phyloP scores from a whole-genome alignment of 1,284 basidiomycete species.

The Gastroboletus turbinatus region DNA sequence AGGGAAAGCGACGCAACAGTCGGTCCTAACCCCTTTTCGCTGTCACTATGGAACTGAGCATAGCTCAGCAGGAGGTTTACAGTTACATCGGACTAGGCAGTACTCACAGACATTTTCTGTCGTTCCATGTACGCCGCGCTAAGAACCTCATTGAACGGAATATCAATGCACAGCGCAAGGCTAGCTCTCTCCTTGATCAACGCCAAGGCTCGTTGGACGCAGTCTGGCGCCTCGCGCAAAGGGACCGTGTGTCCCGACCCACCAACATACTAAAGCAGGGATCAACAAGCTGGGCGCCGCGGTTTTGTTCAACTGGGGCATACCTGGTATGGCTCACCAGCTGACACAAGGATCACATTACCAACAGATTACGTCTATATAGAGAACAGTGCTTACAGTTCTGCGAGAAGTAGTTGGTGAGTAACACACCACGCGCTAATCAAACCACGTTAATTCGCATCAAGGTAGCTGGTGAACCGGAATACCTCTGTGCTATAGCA shows the following conservation, averaged over 20 bases:
- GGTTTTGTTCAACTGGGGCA: neutral
- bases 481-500: slow-evolving; percentile 61
- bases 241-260: slow-evolving; percentile 69
- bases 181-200: slow-evolving; percentile 55
- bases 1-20: slow-evolving; percentile 70
- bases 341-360: slow-evolving; percentile 37
- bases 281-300: slow-evolving; percentile 4
- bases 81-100: neutral
- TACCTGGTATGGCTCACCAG: slow-evolving; percentile 73
- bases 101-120: slow-evolving; percentile 77
- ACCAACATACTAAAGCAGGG: slow-evolving; percentile 62
- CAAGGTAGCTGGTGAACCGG: neutral
- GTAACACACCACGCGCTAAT: slow-evolving; percentile 61
- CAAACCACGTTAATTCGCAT: slow-evolving; percentile 4
- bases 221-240: slow-evolving; percentile 53
- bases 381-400: slow-evolving; percentile 53
- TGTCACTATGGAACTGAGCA: slow-evolving; percentile 74
- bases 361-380: neutral
- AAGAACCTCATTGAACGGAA: slow-evolving; percentile 71
- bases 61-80: slow-evolving; percentile 1
- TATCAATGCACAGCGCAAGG: slow-evolving; percentile 37
- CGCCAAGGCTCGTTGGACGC: slow-evolving; percentile 54
- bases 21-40: slow-evolving; percentile 68
- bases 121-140: slow-evolving; percentile 80
- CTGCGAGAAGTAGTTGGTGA: slow-evolving; percentile 82